phyloP scores from a whole-genome alignment of 257 asterid genomes.

The Leonotis leonurus region DNA sequence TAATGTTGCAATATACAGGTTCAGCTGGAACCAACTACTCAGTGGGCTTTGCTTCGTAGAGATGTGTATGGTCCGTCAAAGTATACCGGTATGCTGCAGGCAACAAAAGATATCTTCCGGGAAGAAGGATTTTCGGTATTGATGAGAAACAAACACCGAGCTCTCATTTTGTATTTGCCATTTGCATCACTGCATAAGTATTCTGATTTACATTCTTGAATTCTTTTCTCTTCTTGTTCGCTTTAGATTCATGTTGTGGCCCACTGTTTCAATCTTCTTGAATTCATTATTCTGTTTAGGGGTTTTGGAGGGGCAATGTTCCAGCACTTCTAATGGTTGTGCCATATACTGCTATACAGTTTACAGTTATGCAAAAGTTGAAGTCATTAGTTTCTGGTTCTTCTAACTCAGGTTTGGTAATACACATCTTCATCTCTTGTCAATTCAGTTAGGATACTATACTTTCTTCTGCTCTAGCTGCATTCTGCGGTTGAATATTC shows the following conservation, averaged over 20 bases:
- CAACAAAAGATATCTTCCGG: constrained; percentile 73
- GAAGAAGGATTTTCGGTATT: constrained; percentile 86
- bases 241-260: background rate
- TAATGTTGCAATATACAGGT: constrained; percentile 39
- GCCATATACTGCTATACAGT: constrained; percentile 93
- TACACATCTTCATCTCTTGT: background rate
- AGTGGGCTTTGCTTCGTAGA: constrained; percentile 62
- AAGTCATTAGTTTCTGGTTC: constrained; percentile 77
- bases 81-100: constrained; percentile 81
- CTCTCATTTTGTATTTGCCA: too few species aligned
- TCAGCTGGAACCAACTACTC: constrained; percentile 84
- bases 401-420: constrained; percentile 62
- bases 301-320: constrained; percentile 94
- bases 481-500: background rate
- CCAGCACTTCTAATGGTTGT: constrained; percentile 92
- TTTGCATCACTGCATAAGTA: background rate
- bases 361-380: constrained; percentile 63
- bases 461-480: too few species aligned
- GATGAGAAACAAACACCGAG: too few species aligned
- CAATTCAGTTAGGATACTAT: background rate
- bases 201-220: too few species aligned
- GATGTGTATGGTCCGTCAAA: constrained; percentile 48
- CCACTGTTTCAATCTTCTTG: background rate
- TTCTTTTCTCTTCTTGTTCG: background rate
- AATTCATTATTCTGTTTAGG: constrained; percentile 31